Evolutionary conservation across 495 filamentous ascomycete species (phyloP), one percentile per base, ranked within the genome.

Genomic region (Filosporella fistucella): DNA sequence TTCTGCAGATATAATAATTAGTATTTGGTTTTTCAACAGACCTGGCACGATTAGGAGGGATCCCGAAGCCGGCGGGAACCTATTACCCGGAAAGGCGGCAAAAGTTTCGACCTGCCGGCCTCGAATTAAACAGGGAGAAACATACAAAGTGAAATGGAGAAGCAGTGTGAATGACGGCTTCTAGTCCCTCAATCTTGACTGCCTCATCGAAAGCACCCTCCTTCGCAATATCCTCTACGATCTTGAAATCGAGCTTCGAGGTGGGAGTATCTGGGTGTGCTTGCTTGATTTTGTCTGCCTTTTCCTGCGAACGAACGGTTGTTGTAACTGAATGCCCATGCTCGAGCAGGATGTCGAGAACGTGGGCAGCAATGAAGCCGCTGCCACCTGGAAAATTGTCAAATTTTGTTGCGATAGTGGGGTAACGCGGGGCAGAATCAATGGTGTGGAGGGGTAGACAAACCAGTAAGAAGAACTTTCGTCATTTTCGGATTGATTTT

Each of bases 121-220:
- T 22, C 7, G 10, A 38, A 16, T 9, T 3, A 20, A 4, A 7
- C 17, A 21, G 23, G 17, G 16, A 21, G 18, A 21, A 38, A 38
- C 35, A 10, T 21, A 38, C 35, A 34, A 47, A 54, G 25, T 44
- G 86, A 68, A 94, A 95, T 3, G 91, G 89, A 11, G 80, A 85
- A 2, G 91, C 90, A 1, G 89, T 95, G 65, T 97, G 91, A 38
- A 96, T 70, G 20, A 97, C 88, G 51, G 80, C 84, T 49, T 91
- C 90, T 50, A 96, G 82, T 2, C 82, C 85, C 1, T 86, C 85
- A 22, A 45, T 48, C 39, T 74, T 78, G 47, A 89, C 79, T 13
- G 86, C 86, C 56, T 89, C 71, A 54, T 94, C 86, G 63, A 95
- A 94, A 52, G 88, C 87, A 30, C 77, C 72, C 33, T 76, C 75